A percentile compares a stretch with the other conserved stretches of the same genome.
Evolutionary conservation across 2,329 filamentous ascomycete species (phyloP).

Genomic region (Graphilbum ipis-grandicollis): DNA sequence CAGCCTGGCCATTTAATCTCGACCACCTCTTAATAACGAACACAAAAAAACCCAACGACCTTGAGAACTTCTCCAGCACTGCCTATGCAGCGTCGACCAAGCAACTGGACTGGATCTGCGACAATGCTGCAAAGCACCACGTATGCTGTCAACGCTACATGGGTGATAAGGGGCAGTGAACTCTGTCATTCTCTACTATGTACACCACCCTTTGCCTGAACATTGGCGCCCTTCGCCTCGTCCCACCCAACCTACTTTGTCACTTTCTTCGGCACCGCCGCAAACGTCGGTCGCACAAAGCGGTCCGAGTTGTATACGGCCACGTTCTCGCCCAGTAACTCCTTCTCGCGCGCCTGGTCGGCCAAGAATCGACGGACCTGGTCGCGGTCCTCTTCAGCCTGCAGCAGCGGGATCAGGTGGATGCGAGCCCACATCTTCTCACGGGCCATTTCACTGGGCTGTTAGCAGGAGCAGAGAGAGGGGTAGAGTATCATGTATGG

Average conservation of each 20-base stretch:
- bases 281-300: slow-evolving; percentile 74
- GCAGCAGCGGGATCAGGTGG: slow-evolving; percentile 80
- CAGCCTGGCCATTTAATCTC: no score
- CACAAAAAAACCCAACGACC: no score
- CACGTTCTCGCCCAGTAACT: slow-evolving; percentile 66
- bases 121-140: no score
- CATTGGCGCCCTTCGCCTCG: neutral
- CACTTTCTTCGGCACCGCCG: slow-evolving; percentile 38
- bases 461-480: neutral
- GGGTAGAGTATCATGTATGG: slow-evolving; percentile 11
- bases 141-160: no score
- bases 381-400: slow-evolving; percentile 94
- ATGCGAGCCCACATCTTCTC: slow-evolving; percentile 99
- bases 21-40: no score
- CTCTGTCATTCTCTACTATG: no score
- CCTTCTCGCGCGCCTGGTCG: slow-evolving; percentile 78
- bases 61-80: no score
- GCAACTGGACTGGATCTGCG: no score
- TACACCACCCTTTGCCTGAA: neutral
- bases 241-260: slow-evolving; percentile 1
- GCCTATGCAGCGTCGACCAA: no score
- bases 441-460: slow-evolving; percentile 68
- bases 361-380: slow-evolving; percentile 75
- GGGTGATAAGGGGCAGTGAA: no score
- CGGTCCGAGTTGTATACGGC: slow-evolving; percentile 72